Conservation (phyloP, 164 flowering plant genomes). For the Annona cherimola region DNA sequence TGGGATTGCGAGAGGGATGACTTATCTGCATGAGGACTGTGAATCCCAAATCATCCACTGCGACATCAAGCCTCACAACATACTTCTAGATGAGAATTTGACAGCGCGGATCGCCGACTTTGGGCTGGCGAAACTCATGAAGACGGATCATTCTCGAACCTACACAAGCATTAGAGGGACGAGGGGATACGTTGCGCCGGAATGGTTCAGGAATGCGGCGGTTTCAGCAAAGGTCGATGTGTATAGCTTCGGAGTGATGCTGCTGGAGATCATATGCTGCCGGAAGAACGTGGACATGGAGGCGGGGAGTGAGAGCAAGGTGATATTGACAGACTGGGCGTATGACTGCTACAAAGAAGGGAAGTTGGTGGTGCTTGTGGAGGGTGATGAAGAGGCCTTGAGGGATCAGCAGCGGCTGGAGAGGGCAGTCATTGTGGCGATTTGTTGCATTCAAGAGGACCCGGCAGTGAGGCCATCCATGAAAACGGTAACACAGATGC, state of each 20-base stretch:
- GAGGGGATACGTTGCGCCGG: conserved; percentile 2
- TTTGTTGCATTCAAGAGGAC: conserved; percentile 9
- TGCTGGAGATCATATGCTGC: conserved; percentile 11
- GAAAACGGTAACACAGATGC: conserved; percentile 4
- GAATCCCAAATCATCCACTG: conserved; percentile 16
- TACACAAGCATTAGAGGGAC: conserved; percentile 5
- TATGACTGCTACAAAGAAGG: conserved; percentile 1
- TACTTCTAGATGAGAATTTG: conserved; percentile 3
- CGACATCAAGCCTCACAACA: conserved; percentile 16
- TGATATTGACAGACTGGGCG: conserved; percentile 3
- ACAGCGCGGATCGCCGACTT: conserved; percentile 1
- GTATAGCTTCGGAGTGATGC: conserved; percentile 5
- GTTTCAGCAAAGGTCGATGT: conserved; percentile 8
- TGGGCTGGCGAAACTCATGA: conserved; percentile 9
- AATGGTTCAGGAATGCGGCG: conserved; percentile 6
- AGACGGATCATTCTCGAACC: conserved; percentile 2
- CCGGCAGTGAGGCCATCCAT: conserved; percentile 2
- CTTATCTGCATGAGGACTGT: conserved; percentile 16
- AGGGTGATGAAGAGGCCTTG: conserved; percentile 1
- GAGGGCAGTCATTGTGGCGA: conserved; percentile 6
- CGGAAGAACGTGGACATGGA: background rate
- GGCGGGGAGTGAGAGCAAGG: background rate
- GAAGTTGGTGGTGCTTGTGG: background rate
- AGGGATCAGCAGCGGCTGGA: background rate
- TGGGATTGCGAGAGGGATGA: conserved; percentile 15